Conservation (phyloP, 2,329 filamentous ascomycete genomes). For the Microthyrium microscopicum region DNA sequence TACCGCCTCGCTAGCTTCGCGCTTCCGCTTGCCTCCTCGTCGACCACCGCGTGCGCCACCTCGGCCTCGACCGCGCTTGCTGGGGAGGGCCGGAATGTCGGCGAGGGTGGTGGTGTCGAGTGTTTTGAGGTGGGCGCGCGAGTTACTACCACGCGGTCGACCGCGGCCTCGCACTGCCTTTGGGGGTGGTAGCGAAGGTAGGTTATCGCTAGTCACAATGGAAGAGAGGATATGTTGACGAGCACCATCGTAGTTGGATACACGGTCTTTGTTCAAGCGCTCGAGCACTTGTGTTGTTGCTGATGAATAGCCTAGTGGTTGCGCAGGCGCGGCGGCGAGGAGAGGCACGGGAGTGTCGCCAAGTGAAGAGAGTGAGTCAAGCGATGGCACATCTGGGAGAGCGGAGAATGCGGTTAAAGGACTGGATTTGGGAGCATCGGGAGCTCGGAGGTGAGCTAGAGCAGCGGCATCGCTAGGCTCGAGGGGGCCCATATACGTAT, state of each 20-base stretch:
- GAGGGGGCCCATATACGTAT: too few relatives aligned
- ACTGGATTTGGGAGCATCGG: too few relatives aligned
- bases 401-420: too few relatives aligned
- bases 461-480: too few relatives aligned
- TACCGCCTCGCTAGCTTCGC: conserved; percentile 17
- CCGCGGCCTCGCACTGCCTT: conserved; percentile 12
- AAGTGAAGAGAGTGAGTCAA: too few relatives aligned
- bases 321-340: background rate
- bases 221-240: conserved; percentile 27
- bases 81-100: too few relatives aligned
- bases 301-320: background rate
- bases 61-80: conserved; percentile 21
- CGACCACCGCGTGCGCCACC: conserved; percentile 21
- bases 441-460: too few relatives aligned
- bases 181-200: conserved; percentile 20
- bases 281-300: background rate
- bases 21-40: conserved; percentile 22
- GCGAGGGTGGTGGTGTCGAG: conserved; percentile 5
- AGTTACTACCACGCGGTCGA: conserved; percentile 16
- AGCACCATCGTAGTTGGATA: conserved; percentile 28
- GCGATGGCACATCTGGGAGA: too few relatives aligned
- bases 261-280: conserved; percentile 11
- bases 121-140: conserved; percentile 4
- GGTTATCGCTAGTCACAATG: conserved; percentile 28
- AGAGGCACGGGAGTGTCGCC: too few relatives aligned